Conservation (phyloP, 352 stramenopile species). For the Nothophytophthora sp. region DNA sequence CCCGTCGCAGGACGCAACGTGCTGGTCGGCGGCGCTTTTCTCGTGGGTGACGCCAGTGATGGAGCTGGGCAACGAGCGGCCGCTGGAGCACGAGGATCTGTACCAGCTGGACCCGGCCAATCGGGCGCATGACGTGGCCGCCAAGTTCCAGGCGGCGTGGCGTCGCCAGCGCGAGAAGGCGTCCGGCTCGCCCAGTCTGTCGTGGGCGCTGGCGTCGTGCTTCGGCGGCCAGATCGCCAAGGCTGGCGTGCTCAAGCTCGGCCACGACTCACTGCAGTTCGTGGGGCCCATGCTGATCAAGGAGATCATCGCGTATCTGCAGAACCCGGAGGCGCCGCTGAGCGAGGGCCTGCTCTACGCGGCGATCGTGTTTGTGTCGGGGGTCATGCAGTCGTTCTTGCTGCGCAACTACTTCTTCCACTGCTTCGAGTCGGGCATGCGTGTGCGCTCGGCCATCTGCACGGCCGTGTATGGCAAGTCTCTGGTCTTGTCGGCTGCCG, state of each 20-base stretch:
- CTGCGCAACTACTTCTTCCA: constrained; percentile 71
- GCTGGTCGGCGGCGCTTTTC: constrained; percentile 63
- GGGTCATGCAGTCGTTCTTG: constrained; percentile 56
- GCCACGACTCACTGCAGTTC: constrained; percentile 64
- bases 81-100: constrained; percentile 70
- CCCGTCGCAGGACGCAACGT: constrained; percentile 55
- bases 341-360: constrained; percentile 49
- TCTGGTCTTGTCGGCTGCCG: constrained; percentile 72
- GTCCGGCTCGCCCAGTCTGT: constrained; percentile 35
- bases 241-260: constrained; percentile 53
- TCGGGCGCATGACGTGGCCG: constrained; percentile 33
- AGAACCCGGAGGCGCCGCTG: constrained; percentile 40
- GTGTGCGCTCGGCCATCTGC: constrained; percentile 46
- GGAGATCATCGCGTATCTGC: constrained; percentile 65
- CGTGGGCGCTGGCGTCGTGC: constrained; percentile 39
- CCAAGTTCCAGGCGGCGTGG: constrained; percentile 47
- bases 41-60: constrained; percentile 80
- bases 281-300: constrained; percentile 64
- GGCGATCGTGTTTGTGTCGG: constrained; percentile 48
- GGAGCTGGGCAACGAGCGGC: constrained; percentile 63
- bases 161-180: constrained; percentile 23
- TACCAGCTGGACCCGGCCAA: constrained; percentile 67
- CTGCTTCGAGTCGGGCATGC: constrained; percentile 64
- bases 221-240: constrained; percentile 51
- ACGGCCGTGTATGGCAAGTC: constrained; percentile 57